Evolutionary conservation across 2,329 filamentous ascomycete genomes (phyloP), one percentile per base, ranked within the genome.

Genomic region (Neofusicoccum cordaticola): DNA sequence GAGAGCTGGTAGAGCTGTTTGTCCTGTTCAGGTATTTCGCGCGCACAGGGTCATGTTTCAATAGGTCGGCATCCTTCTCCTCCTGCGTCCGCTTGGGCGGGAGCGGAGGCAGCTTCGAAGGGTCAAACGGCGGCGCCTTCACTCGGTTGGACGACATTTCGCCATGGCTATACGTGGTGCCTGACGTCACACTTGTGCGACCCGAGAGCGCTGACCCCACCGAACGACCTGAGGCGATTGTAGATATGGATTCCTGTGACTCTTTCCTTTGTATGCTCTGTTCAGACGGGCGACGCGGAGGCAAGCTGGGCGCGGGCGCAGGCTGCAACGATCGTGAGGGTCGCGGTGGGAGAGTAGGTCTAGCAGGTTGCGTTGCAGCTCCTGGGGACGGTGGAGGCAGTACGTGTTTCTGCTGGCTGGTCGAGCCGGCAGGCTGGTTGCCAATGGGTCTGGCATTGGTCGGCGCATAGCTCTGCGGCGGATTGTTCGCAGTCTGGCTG

Each of bases 41-140:
- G 65, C 63, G 67, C 56, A 53, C 63, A 9, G 52, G 45, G 34
- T 64, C 45, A 27, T 64, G 19, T n/a, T 12, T 64, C 63, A 71
- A 72, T 62, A 72, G 73, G 52, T 80, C 78, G 52, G 74, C 73
- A 44, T 81, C 75, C 56, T 79, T 77, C n/a, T 76, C 71, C n/a
- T 73, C 70, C 58, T 72, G 75, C 11, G 75, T 71, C 62, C 77
- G 74, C 69, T 82, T 85, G 0, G 83, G 80, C 56, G 85, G 85
- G 41, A 87, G 75, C 35, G 82, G 77, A 60, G 86, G 86, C 9
- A 88, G 74, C 42, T 81, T 79, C 13, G 80, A 73, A 56, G 85
- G 82, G 66, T 85, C 84, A 75, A 83, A 88, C 52, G 82, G 81
- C 9, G 86, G 86, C 5, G 86, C 84, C 69, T 82, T 81, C 53